Percentiles rank a stretch among this genome's conserved stretches.
Evolutionary conservation across 1,284 basidiomycete genomes (phyloP).

Genomic region (Kwoniella shivajii): DNA sequence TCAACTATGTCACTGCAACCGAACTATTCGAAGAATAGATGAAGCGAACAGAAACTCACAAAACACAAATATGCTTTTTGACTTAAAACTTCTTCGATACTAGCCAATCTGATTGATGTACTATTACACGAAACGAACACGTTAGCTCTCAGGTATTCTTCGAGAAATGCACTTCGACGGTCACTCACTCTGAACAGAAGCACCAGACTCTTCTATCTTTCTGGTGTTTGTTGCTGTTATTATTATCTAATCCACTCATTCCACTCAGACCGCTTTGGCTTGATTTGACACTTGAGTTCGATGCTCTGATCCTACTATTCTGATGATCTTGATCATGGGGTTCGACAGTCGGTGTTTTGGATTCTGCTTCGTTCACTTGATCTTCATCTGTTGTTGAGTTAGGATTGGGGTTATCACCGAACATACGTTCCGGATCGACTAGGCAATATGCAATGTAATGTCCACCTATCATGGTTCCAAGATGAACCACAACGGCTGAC

Average conservation of each 20-base stretch:
- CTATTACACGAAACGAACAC: too few species aligned
- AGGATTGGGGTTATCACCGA: constrained; percentile 14
- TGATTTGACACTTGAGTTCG: constrained; percentile 2
- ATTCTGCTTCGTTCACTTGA: not conserved
- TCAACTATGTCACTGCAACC: too few species aligned
- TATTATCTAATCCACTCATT: not conserved
- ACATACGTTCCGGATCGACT: constrained; percentile 47
- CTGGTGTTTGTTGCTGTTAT: constrained; percentile 16
- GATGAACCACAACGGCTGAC: constrained; percentile 83
- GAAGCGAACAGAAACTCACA: constrained; percentile 33
- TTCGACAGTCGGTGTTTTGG: constrained; percentile 8
- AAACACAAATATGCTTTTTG: constrained; percentile 79
- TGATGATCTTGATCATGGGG: not conserved
- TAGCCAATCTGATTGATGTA: constrained; percentile 73
- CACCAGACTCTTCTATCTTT: constrained; percentile 73
- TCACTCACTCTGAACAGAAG: constrained; percentile 72
- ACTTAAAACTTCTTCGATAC: constrained; percentile 82
- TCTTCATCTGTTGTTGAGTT: not conserved
- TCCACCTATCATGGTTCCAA: constrained; percentile 81
- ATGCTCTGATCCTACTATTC: not conserved
- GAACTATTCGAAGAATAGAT: too few species aligned
- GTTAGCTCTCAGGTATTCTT: too few species aligned
- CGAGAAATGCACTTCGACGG: not conserved
- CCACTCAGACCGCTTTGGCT: not conserved
- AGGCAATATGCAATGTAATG: constrained; percentile 75